phyloP scores from a whole-genome alignment of 139 green algal species.

The Limnomonas spitsbergensis region DNA sequence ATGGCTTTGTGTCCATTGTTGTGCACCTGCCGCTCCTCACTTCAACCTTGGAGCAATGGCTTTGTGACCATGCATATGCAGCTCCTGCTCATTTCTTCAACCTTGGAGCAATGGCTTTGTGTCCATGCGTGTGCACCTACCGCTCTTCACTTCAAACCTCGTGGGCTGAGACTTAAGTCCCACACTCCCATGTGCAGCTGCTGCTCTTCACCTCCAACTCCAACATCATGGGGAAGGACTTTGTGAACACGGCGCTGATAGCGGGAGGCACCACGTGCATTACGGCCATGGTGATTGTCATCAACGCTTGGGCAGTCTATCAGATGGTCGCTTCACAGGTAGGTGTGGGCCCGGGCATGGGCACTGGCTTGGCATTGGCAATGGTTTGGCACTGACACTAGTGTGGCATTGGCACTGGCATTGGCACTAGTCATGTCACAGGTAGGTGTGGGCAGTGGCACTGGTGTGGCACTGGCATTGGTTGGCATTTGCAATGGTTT shows the following conservation, averaged over 20 bases:
- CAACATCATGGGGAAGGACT: not conserved
- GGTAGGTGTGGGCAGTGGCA: no score
- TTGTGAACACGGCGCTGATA: not conserved
- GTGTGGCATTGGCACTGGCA: no score
- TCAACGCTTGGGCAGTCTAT: not conserved
- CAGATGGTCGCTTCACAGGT: not conserved
- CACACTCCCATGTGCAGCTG: not conserved
- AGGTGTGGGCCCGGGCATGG: not conserved
- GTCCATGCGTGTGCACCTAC: not conserved
- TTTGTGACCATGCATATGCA: constrained; percentile 50
- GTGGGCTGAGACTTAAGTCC: constrained; percentile 20
- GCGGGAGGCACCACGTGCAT: not conserved
- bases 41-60: no score
- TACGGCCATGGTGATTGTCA: not conserved
- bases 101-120: not conserved
- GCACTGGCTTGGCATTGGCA: no score
- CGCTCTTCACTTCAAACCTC: not conserved
- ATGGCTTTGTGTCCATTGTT: no score
- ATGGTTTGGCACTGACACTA: no score
- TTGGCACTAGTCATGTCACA: no score
- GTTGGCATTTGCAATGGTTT: no score
- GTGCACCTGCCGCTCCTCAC: no score
- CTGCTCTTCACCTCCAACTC: not conserved
- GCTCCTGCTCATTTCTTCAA: not conserved
- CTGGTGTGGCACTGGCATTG: no score